A percentile compares a stretch with the other conserved stretches of the same genome.
Conservation (phyloP, 257 asterid species). For the Ballota nigra region DNA sequence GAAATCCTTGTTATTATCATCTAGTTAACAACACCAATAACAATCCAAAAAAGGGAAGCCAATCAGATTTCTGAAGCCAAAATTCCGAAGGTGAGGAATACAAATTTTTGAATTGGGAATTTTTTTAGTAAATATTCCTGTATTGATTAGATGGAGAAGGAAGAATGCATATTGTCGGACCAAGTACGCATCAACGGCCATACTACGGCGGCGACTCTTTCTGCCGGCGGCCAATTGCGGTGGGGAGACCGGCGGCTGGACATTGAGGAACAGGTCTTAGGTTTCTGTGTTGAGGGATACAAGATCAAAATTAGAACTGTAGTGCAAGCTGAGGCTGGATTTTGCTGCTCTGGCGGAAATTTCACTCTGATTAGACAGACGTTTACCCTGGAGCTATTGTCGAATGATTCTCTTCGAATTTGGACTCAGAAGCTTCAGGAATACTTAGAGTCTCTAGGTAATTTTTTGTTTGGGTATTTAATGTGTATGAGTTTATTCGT, state of each 20-base stretch:
- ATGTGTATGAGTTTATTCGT: neutral
- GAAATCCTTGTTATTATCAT: neutral
- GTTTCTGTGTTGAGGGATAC: constrained; percentile 59
- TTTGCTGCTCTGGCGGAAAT: constrained; percentile 39
- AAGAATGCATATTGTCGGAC: constrained; percentile 48
- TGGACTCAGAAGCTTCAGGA: constrained; percentile 68
- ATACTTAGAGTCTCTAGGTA: constrained; percentile 70
- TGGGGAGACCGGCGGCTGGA: constrained; percentile 51
- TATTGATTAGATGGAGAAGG: constrained; percentile 33
- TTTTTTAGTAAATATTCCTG: neutral
- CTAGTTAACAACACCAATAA: neutral
- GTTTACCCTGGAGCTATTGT: constrained; percentile 50
- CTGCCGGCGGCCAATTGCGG: constrained; percentile 55
- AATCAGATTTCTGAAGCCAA: neutral
- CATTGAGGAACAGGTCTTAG: constrained; percentile 69
- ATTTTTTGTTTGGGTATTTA: neutral
- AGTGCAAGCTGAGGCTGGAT: constrained; percentile 39
- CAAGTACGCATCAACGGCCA: constrained; percentile 44
- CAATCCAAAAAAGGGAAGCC: constrained; percentile 2
- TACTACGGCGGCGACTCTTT: constrained; percentile 43
- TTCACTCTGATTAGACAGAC: constrained; percentile 43
- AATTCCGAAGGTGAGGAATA: neutral
- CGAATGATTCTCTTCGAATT: constrained; percentile 43
- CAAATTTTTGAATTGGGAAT: neutral
- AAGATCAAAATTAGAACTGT: constrained; percentile 53